Percentiles rank a stretch among this genome's conserved stretches.
Evolutionary conservation across 768 basidiomycete genomes (phyloP).

Genomic region (Phlebiopsis gigantea): DNA sequence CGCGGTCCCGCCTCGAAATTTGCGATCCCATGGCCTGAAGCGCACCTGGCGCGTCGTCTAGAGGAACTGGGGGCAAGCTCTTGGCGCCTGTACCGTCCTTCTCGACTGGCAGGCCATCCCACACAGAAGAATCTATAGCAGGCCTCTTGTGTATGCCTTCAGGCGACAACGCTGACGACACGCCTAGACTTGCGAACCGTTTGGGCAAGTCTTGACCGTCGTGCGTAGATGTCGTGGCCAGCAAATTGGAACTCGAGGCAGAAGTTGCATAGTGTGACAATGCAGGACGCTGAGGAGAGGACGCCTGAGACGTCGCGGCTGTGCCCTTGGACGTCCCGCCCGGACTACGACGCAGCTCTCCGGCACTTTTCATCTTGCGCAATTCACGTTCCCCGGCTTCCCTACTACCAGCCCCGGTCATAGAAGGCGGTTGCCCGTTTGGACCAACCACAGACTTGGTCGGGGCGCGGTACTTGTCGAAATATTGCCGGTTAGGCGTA

Average conservation of each 20-base stretch:
- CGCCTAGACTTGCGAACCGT: conserved; percentile 68
- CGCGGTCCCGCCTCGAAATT: conserved; percentile 7
- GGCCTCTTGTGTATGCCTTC: conserved; percentile 33
- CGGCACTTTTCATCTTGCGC: conserved; percentile 84
- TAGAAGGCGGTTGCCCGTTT: not conserved
- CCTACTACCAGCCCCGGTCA: conserved; percentile 4
- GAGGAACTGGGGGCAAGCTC: conserved; percentile 13
- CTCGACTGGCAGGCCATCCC: conserved; percentile 45
- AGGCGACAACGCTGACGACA: conserved; percentile 35
- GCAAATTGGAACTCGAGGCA: conserved; percentile 65
- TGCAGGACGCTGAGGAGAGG: conserved; percentile 35
- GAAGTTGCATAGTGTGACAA: conserved; percentile 52
- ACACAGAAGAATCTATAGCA: conserved; percentile 36
- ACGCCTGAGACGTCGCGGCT: conserved; percentile 21
- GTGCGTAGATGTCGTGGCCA: conserved; percentile 34
- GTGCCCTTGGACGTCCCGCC: conserved; percentile 8
- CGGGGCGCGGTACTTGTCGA: conserved; percentile 25
- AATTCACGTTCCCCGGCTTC: conserved; percentile 46
- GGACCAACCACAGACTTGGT: conserved; percentile 16
- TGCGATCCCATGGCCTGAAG: conserved; percentile 12
- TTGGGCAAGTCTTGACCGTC: conserved; percentile 37
- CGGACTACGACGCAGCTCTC: conserved; percentile 55
- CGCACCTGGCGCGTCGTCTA: conserved; percentile 12
- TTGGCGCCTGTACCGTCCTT: conserved; percentile 18
- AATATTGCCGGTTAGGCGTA: conserved; percentile 50